These are phyloP conservation scores for Deinandra increscens DNA, from an alignment of 129 eudicot species.

Conservation along the genomic window DNA sequence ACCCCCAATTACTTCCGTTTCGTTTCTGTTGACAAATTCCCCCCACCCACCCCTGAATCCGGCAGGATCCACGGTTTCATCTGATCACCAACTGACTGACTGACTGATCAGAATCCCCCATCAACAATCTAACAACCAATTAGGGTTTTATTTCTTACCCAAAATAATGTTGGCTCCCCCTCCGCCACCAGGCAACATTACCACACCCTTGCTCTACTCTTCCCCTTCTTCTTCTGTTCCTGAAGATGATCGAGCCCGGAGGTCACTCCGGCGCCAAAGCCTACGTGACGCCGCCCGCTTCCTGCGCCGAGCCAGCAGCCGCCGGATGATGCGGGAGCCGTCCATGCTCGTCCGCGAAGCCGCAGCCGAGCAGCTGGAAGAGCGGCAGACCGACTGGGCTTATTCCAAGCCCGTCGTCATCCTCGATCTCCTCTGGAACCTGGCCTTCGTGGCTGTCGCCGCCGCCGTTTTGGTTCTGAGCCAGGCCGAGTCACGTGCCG, in stretches of 20 bases:
- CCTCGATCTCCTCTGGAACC: conserved; percentile 54
- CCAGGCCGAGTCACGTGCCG: conserved; percentile 27
- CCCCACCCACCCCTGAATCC: no score
- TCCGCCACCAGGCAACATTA: conserved; percentile 28
- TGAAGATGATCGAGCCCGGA: conserved; percentile 29
- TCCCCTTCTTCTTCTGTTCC: no score
- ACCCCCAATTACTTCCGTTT: no score
- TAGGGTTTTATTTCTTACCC: conserved; percentile 15
- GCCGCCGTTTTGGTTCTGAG: conserved; percentile 37
- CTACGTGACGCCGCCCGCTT: conserved; percentile 55
- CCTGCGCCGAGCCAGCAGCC: conserved; percentile 53
- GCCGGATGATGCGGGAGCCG: conserved; percentile 46
- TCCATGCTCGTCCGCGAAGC: conserved; percentile 61
- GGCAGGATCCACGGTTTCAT: no score
- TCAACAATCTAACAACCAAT: not conserved
- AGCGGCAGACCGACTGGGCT: conserved; percentile 64
- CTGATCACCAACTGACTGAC: no score
- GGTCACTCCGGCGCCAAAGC: conserved; percentile 47
- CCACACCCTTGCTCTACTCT: conserved; percentile 42
- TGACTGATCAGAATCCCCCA: not conserved
- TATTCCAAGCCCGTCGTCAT: conserved; percentile 61
- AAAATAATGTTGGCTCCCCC: conserved; percentile 36
- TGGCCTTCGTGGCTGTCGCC: conserved; percentile 46
- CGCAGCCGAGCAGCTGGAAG: conserved; percentile 63
- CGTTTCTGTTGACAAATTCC: no score